Conservation (phyloP, 768 basidiomycete species). For the Daedaleopsis nitida region DNA sequence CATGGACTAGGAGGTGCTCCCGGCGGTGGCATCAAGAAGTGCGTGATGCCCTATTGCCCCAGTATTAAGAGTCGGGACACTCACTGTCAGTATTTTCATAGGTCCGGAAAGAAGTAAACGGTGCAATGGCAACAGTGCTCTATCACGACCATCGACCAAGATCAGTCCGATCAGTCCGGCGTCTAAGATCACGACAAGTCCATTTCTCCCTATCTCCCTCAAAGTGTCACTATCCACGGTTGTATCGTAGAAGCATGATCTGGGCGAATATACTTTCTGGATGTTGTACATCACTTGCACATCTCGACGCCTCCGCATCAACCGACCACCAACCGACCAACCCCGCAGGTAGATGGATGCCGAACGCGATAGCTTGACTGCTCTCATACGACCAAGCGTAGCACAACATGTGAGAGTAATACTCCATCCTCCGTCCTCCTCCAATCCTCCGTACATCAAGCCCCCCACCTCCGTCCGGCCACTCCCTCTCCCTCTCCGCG, state of each 20-base stretch:
- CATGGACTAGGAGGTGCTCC: slow-evolving; percentile 59
- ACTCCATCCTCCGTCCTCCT: background rate
- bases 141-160: too few relatives aligned
- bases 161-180: too few relatives aligned
- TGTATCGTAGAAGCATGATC: slow-evolving; percentile 10
- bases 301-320: background rate
- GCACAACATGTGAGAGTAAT: background rate
- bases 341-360: background rate
- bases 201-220: too few relatives aligned
- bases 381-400: slow-evolving; percentile 6
- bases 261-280: slow-evolving; percentile 4
- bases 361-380: slow-evolving; percentile 4
- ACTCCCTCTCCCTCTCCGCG: slow-evolving; percentile 5
- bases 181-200: too few relatives aligned
- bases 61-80: slow-evolving; percentile 1
- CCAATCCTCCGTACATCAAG: background rate
- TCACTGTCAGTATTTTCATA: slow-evolving; percentile 29
- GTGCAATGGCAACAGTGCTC: background rate
- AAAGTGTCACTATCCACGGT: background rate
- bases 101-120: slow-evolving; percentile 71
- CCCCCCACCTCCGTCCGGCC: background rate
- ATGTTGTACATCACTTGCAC: background rate
- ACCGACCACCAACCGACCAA: background rate
- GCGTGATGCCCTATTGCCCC: slow-evolving; percentile 1
- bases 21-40: slow-evolving; percentile 88